Conservation (phyloP, 2,329 filamentous ascomycete species). For the Aureobasidium leucospermi region DNA sequence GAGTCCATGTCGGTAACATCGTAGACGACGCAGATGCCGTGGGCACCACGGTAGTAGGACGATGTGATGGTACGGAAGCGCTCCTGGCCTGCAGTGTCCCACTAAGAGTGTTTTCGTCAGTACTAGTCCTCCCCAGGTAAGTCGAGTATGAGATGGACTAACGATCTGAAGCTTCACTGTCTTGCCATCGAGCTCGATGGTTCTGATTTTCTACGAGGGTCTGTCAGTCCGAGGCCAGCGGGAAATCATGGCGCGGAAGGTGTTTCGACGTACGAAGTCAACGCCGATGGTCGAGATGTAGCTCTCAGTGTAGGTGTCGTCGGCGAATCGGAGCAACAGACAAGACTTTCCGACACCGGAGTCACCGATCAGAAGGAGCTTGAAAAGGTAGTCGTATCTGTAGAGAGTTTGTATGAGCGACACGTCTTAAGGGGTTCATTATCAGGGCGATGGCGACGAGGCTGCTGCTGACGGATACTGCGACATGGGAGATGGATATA, state of each 20-base stretch:
- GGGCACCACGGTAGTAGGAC: slow-evolving; percentile 97
- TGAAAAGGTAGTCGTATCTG: slow-evolving; percentile 99
- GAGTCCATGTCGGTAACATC: slow-evolving; percentile 99
- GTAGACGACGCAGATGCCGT: slow-evolving; percentile 99
- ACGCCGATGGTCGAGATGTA: slow-evolving; percentile 99
- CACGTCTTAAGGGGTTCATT: slow-evolving; percentile 5
- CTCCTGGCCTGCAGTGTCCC: slow-evolving; percentile 98
- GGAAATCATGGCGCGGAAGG: neutral
- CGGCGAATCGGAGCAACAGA: slow-evolving; percentile 92
- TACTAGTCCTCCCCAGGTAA: neutral
- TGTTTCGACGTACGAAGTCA: slow-evolving; percentile 71
- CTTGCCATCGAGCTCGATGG: slow-evolving; percentile 98
- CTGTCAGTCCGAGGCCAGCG: slow-evolving; percentile 25
- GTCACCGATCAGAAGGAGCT: slow-evolving; percentile 99
- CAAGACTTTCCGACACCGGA: slow-evolving; percentile 99
- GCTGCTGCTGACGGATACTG: neutral
- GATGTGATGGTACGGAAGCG: slow-evolving; percentile 99
- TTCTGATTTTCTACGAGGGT: slow-evolving; percentile 83
- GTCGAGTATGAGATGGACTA: slow-evolving; percentile 35
- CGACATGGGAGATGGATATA: neutral
- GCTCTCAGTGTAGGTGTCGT: slow-evolving; percentile 98
- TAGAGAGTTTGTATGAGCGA: slow-evolving; percentile 12
- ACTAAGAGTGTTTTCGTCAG: slow-evolving; percentile 49
- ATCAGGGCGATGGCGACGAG: neutral
- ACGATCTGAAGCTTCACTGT: slow-evolving; percentile 99